A percentile compares a stretch with the other conserved stretches of the same genome.
These are phyloP conservation scores for Globisporangium takayamanum DNA, from an alignment of 352 stramenopile genomes.

Conservation along the genomic window DNA sequence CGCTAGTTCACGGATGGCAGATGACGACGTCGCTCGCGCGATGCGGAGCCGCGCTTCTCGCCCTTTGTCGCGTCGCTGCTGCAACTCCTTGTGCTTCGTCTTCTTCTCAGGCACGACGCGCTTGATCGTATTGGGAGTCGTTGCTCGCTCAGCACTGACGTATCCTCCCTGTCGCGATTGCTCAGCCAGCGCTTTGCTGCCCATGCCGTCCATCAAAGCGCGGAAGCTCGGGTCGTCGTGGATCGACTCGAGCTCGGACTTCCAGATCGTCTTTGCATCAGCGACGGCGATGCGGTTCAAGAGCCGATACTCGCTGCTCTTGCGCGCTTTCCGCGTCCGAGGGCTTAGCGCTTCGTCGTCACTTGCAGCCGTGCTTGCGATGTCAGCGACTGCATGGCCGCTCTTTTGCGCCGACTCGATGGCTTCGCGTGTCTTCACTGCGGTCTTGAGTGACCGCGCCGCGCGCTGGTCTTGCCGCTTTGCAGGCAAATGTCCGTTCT, in stretches of 20 bases:
- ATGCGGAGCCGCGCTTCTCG: slow-evolving; percentile 40
- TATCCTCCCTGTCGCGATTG: background rate
- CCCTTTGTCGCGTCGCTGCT: slow-evolving; percentile 48
- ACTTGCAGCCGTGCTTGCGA: background rate
- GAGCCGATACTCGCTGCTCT: slow-evolving; percentile 47
- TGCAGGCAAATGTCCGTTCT: slow-evolving; percentile 26
- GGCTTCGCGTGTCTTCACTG: slow-evolving; percentile 33
- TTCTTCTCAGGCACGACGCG: slow-evolving; percentile 48
- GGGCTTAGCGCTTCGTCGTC: slow-evolving; percentile 15
- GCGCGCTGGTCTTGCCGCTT: slow-evolving; percentile 53
- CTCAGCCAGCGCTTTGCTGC: background rate
- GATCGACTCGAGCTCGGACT: slow-evolving; percentile 39
- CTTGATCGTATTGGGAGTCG: slow-evolving; percentile 2
- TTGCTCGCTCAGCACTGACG: background rate
- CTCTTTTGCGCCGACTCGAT: slow-evolving; percentile 27
- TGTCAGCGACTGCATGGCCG: slow-evolving; percentile 3
- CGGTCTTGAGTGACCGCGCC: slow-evolving; percentile 37
- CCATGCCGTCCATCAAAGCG: slow-evolving; percentile 4
- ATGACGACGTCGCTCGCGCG: slow-evolving; percentile 9
- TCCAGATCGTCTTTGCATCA: slow-evolving; percentile 45
- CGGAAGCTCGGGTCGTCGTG: slow-evolving; percentile 31
- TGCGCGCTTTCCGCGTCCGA: slow-evolving; percentile 24
- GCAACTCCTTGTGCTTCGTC: slow-evolving; percentile 50
- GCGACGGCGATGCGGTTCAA: slow-evolving; percentile 47
- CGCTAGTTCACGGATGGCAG: slow-evolving; percentile 1